Conservation (phyloP, 2,329 filamentous ascomycete species). For the Cercospora zeina region DNA sequence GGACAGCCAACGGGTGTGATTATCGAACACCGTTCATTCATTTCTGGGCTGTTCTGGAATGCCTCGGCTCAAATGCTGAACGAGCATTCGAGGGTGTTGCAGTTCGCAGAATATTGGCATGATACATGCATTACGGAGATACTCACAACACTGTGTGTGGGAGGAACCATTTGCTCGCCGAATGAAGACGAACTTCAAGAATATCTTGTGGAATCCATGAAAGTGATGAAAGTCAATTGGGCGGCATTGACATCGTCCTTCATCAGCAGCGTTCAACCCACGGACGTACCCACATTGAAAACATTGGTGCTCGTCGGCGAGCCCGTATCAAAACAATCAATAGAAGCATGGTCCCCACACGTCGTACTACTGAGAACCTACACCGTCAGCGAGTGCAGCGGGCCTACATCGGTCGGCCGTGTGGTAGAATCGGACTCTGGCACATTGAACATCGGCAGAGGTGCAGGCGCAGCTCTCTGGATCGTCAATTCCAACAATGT, state of each 20-base stretch:
- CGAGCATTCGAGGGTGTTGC: background rate
- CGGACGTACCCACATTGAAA: constrained; percentile 1
- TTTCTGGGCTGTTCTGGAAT: background rate
- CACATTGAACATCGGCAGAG: background rate
- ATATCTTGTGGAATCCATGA: background rate
- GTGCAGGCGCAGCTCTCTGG: background rate
- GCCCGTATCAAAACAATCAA: background rate
- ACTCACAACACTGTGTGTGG: background rate
- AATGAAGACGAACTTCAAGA: background rate
- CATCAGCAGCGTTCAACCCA: background rate
- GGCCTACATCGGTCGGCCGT: background rate
- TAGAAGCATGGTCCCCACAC: background rate
- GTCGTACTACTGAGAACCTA: background rate
- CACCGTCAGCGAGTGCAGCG: constrained; percentile 2
- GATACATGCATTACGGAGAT: background rate
- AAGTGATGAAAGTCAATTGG: background rate
- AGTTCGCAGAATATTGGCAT: background rate
- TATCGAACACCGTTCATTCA: constrained; percentile 20
- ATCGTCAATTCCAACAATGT: background rate
- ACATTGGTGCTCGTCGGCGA: constrained; percentile 7
- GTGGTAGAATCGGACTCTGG: background rate
- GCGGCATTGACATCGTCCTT: background rate
- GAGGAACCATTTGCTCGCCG: constrained; percentile 3
- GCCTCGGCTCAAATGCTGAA: background rate
- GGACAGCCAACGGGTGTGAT: constrained; percentile 19